Conservation (phyloP, 192 early-diverging fungal species). For the Globomyces pollinis-pini region DNA sequence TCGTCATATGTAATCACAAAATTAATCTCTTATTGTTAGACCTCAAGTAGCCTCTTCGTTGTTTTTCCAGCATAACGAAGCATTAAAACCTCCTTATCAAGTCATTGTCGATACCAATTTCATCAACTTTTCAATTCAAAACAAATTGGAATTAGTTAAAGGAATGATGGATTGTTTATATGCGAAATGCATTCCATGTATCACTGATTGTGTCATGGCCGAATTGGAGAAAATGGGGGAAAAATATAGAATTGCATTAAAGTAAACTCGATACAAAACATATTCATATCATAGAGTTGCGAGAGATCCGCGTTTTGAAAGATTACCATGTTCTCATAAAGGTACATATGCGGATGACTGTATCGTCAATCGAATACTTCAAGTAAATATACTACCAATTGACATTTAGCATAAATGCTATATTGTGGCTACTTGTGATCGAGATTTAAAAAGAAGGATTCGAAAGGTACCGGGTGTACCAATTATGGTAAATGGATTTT, state of each 20-base stretch:
- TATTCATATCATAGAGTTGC: slow-evolving; percentile 53
- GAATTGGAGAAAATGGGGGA: slow-evolving; percentile 97
- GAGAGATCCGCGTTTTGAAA: slow-evolving; percentile 94
- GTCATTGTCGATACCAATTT: slow-evolving; percentile 98
- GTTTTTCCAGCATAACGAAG: slow-evolving; percentile 96
- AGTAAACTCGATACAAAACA: too few species aligned
- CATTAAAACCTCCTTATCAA: slow-evolving; percentile 92
- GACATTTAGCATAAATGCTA: slow-evolving; percentile 89
- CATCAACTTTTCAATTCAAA: slow-evolving; percentile 99
- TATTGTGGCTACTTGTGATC: slow-evolving; percentile 97
- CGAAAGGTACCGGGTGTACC: slow-evolving; percentile 94
- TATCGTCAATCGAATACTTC: slow-evolving; percentile 77
- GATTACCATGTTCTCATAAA: slow-evolving; percentile 91
- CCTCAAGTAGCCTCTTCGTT: slow-evolving; percentile 85
- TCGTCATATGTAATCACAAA: too few species aligned
- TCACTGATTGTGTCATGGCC: slow-evolving; percentile 98
- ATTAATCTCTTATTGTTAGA: too few species aligned
- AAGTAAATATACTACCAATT: slow-evolving; percentile 19
- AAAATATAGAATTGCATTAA: slow-evolving; percentile 90
- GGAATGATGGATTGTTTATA: slow-evolving; percentile 99
- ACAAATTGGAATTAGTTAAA: slow-evolving; percentile 93
- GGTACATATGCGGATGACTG: slow-evolving; percentile 99
- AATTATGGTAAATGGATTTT: too few species aligned
- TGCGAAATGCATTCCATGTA: slow-evolving; percentile 74
- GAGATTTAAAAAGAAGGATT: slow-evolving; percentile 89